Evolutionary conservation across 2,329 filamentous ascomycete species (phyloP).

Genomic region (Aureobasidium sp.): DNA sequence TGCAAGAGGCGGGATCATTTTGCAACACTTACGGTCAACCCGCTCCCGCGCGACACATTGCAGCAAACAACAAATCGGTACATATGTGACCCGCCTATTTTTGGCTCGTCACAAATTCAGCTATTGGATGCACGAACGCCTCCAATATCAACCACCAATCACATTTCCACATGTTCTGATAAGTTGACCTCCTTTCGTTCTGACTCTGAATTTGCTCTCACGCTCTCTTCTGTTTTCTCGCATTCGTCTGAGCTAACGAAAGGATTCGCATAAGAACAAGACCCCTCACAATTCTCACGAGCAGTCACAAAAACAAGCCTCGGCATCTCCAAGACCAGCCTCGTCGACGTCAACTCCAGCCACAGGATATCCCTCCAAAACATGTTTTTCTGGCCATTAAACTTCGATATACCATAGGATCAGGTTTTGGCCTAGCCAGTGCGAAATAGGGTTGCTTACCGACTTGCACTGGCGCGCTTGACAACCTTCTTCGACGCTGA

Average conservation of each 20-base stretch:
- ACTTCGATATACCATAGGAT: neutral
- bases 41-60: too few relatives aligned
- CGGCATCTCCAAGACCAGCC: neutral
- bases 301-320: neutral
- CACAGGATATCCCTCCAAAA: neutral
- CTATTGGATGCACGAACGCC: constrained; percentile 9
- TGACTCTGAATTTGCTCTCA: neutral
- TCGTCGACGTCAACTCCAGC: neutral
- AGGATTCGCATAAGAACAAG: neutral
- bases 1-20: neutral
- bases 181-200: neutral
- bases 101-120: neutral
- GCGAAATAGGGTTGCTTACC: neutral
- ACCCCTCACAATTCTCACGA: neutral
- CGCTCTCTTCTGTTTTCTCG: neutral
- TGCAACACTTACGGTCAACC: too few relatives aligned
- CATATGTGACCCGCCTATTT: neutral
- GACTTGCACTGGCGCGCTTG: neutral
- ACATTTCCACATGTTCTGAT: neutral
- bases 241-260: neutral
- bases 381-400: neutral
- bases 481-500: neutral
- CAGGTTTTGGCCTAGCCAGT: neutral
- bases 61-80: neutral
- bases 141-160: neutral